phyloP scores from a whole-genome alignment of 2,329 filamentous ascomycete species.

The Daldinia eschscholtzii region DNA sequence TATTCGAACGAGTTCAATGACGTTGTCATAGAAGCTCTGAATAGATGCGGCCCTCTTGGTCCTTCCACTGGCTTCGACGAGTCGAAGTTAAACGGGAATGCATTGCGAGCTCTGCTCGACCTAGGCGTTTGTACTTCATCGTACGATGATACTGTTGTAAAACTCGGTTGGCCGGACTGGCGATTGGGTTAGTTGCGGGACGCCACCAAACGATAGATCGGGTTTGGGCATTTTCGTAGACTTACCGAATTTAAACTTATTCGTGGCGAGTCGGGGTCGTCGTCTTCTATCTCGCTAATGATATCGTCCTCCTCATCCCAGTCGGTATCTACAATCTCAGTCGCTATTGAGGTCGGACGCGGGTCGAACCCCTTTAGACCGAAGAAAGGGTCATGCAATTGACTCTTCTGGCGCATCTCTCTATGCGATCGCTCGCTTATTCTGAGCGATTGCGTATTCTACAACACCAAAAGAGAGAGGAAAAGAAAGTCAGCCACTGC shows the following conservation, averaged over 20 bases:
- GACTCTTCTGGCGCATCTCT: slow-evolving; percentile 66
- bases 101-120: slow-evolving; percentile 70
- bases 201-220: slow-evolving; percentile 22
- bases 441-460: slow-evolving; percentile 50
- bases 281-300: slow-evolving; percentile 70
- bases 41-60: slow-evolving; percentile 87
- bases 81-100: slow-evolving; percentile 72
- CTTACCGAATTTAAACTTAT: slow-evolving; percentile 79
- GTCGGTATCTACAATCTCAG: slow-evolving; percentile 84
- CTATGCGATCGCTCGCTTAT: slow-evolving; percentile 54
- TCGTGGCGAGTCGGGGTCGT: slow-evolving; percentile 70
- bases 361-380: slow-evolving; percentile 65
- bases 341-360: slow-evolving; percentile 77
- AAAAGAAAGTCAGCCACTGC: slow-evolving; percentile 35
- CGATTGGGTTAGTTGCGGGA: slow-evolving; percentile 23
- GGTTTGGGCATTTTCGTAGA: slow-evolving; percentile 33
- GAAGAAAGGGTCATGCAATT: slow-evolving; percentile 71
- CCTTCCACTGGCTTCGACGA: slow-evolving; percentile 78
- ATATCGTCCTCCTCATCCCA: slow-evolving; percentile 75
- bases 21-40: slow-evolving; percentile 75
- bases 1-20: slow-evolving; percentile 63
- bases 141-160: slow-evolving; percentile 88
- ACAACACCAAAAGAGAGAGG: slow-evolving; percentile 8
- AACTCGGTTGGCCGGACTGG: slow-evolving; percentile 78
- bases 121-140: slow-evolving; percentile 86